These are phyloP conservation scores for Nidularia pulvinata DNA, from an alignment of 768 basidiomycete species.

Conservation along the genomic window DNA sequence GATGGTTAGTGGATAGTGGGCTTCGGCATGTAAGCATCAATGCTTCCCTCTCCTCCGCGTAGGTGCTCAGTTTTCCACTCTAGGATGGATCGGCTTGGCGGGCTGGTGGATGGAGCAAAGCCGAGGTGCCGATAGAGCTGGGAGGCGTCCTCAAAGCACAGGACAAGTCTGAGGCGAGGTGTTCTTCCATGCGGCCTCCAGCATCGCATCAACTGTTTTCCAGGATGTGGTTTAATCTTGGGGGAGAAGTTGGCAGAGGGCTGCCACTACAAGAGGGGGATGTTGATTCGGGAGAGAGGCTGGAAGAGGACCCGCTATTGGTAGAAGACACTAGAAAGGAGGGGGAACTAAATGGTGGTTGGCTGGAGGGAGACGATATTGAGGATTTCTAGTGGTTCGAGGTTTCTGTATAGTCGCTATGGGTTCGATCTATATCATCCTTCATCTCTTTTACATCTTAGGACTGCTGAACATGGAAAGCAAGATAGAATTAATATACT, in stretches of 20 bases:
- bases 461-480: no score
- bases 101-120: slow-evolving; percentile 47
- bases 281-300: slow-evolving; percentile 15
- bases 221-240: slow-evolving; percentile 40
- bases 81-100: slow-evolving; percentile 18
- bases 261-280: slow-evolving; percentile 33
- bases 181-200: slow-evolving; percentile 10
- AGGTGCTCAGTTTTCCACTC: not conserved
- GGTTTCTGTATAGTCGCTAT: not conserved
- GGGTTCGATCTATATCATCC: no score
- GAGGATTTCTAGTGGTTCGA: slow-evolving; percentile 29
- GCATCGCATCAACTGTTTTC: slow-evolving; percentile 52
- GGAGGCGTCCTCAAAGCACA: slow-evolving; percentile 58
- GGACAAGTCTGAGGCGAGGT: slow-evolving; percentile 16
- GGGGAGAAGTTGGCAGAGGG: slow-evolving; percentile 22
- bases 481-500: no score
- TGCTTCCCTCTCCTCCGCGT: slow-evolving; percentile 1
- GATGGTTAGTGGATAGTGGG: slow-evolving; percentile 51
- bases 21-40: slow-evolving; percentile 9
- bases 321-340: slow-evolving; percentile 7
- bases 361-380: slow-evolving; percentile 62
- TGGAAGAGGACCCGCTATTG: slow-evolving; percentile 2
- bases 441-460: no score
- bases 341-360: slow-evolving; percentile 32
- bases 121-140: slow-evolving; percentile 52